A percentile compares a stretch with the other conserved stretches of the same genome.
Conservation (phyloP, 1,139 yeast genomes). For the Scheffersomyces insectosa region DNA sequence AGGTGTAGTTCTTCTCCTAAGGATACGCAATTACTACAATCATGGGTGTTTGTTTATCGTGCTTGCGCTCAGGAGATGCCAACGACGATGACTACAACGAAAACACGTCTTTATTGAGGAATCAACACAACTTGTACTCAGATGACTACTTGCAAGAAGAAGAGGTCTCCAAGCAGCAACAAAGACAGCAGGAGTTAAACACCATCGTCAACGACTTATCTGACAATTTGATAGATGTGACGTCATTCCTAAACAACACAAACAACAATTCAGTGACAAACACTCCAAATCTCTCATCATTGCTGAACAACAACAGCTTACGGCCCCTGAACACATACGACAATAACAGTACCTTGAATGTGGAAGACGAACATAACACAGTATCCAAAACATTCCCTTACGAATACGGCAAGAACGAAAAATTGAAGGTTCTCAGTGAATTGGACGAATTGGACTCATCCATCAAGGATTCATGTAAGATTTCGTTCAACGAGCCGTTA, state of each 20-base stretch:
- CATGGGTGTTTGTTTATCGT: conserved; percentile 55
- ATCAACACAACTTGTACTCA: conserved; percentile 28
- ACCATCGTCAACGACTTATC: conserved; percentile 44
- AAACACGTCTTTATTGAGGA: conserved; percentile 35
- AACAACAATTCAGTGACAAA: conserved; percentile 3
- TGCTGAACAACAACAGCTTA: conserved; percentile 7
- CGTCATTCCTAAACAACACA: conserved; percentile 34
- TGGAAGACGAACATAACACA: conserved; percentile 5
- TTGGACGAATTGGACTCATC: conserved; percentile 19
- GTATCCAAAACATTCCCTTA: conserved; percentile 9
- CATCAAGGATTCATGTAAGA: conserved; percentile 23
- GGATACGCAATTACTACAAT: too few species aligned
- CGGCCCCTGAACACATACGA: conserved; percentile 9
- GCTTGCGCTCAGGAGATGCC: conserved; percentile 35
- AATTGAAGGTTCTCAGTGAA: conserved; percentile 21
- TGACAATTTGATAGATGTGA: conserved; percentile 46
- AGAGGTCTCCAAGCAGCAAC: conserved; percentile 39
- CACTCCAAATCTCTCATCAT: neutral
- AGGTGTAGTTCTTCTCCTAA: too few species aligned
- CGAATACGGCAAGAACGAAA: conserved; percentile 17
- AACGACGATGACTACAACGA: conserved; percentile 38
- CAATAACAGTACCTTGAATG: conserved; percentile 2
- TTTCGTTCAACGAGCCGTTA: conserved; percentile 26
- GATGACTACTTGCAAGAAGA: conserved; percentile 44
- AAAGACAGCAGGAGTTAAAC: conserved; percentile 45